Evolutionary conservation across 345 rosid species (phyloP).

Genomic region (Anacardium occidentale): DNA sequence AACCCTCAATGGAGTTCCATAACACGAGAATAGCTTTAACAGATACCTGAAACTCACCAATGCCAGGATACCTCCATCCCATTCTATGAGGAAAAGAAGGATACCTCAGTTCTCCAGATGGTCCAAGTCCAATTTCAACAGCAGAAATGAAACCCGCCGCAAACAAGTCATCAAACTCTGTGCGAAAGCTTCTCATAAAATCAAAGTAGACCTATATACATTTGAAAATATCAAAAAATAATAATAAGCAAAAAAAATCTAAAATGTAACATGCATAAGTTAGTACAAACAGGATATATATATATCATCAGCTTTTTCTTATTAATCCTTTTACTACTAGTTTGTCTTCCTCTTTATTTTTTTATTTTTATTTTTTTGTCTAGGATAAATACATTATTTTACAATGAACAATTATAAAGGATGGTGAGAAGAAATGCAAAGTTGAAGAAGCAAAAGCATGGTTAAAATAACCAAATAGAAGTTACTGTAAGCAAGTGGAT

Average conservation of each 20-base stretch:
- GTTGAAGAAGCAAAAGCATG: background rate
- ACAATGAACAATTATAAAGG: background rate
- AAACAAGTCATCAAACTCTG: constrained; percentile 85
- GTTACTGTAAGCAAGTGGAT: background rate
- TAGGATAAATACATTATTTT: background rate
- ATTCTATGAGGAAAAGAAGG: constrained; percentile 81
- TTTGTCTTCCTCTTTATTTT: too few relatives aligned
- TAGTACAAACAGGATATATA: background rate
- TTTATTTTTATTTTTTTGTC: too few relatives aligned
- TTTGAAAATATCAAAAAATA: constrained; percentile 9
- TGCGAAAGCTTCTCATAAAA: constrained; percentile 93
- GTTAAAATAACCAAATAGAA: background rate
- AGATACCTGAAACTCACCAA: constrained; percentile 98
- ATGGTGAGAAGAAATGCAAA: background rate
- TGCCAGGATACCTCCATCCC: constrained; percentile 96
- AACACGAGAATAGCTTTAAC: constrained; percentile 18
- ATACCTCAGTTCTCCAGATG: constrained; percentile 82
- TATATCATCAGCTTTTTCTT: too few relatives aligned
- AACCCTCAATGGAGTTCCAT: background rate
- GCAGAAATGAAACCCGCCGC: constrained; percentile 63
- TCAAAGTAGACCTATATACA: constrained; percentile 83
- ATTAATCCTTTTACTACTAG: too few relatives aligned
- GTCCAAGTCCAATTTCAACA: constrained; percentile 88
- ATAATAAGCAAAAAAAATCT: constrained; percentile 11
- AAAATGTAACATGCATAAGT: background rate